Evolutionary conservation across 176 grass and related monocot genomes (phyloP).

Genomic region (Cenchrus fungigraminus): DNA sequence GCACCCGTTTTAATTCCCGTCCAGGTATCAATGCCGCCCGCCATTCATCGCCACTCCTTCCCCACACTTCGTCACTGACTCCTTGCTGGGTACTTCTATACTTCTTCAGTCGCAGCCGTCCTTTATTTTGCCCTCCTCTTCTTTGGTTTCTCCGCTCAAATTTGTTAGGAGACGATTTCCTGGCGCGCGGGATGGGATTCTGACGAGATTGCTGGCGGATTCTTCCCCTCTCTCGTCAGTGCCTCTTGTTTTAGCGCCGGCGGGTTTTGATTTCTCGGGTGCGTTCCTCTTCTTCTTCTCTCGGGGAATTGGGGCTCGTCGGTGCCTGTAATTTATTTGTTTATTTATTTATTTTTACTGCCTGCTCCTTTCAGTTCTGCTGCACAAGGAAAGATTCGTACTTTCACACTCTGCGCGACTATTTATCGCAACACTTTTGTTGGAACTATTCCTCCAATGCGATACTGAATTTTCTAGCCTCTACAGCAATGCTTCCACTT

Average conservation of each 20-base stretch:
- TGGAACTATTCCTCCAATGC: not conserved
- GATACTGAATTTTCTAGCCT: not conserved
- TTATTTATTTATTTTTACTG: not conserved
- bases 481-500: not conserved
- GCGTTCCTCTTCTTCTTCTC: constrained; percentile 10
- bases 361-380: not conserved
- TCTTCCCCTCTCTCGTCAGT: not conserved
- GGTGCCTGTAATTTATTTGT: not conserved
- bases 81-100: not conserved
- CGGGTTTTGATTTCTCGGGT: constrained; percentile 28
- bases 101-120: too few relatives aligned
- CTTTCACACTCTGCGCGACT: not conserved
- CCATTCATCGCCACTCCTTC: constrained; percentile 10
- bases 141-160: not conserved
- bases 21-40: constrained; percentile 67
- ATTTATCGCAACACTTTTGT: not conserved
- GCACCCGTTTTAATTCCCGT: constrained; percentile 34
- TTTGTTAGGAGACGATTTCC: constrained; percentile 3
- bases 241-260: not conserved
- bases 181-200: not conserved
- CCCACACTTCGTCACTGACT: constrained; percentile 17
- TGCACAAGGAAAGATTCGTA: not conserved
- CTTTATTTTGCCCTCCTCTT: too few relatives aligned
- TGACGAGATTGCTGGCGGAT: not conserved
- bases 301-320: constrained; percentile 18